These are phyloP conservation scores for Craterostigma plantagineum DNA, from an alignment of 257 asterid species.

Conservation along the genomic window DNA sequence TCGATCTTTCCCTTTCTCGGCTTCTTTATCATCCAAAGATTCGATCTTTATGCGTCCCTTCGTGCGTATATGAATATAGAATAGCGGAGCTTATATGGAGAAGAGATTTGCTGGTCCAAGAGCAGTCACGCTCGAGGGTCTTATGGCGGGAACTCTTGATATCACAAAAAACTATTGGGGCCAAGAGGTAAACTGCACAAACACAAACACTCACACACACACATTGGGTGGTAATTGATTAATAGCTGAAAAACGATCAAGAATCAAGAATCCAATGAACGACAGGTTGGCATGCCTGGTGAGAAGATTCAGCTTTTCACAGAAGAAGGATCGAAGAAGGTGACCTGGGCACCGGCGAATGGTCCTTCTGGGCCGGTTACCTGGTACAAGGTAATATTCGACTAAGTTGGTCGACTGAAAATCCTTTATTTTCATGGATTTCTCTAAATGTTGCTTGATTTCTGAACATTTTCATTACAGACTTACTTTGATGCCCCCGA, in stretches of 20 bases:
- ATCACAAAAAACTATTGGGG: conserved; percentile 56
- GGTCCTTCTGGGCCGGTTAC: conserved; percentile 38
- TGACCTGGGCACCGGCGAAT: conserved; percentile 25
- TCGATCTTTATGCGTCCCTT: background rate
- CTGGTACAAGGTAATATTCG: conserved; percentile 74
- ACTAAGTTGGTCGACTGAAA: background rate
- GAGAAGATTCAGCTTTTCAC: conserved; percentile 34
- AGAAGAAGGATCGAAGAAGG: conserved; percentile 47
- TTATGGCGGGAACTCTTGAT: conserved; percentile 84
- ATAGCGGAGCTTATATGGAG: conserved; percentile 97
- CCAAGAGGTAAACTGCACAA: conserved; percentile 30
- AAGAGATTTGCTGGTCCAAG: conserved; percentile 81
- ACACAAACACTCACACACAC: no score
- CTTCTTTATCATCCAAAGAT: background rate
- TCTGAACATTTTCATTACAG: conserved; percentile 12
- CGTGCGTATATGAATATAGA: conserved; percentile 19
- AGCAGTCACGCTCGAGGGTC: conserved; percentile 53
- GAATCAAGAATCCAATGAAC: background rate
- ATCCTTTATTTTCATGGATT: no score
- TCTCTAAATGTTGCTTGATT: no score
- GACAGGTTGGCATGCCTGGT: conserved; percentile 51
- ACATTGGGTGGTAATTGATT: no score
- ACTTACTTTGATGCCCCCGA: conserved; percentile 67
- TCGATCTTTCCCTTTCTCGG: background rate
- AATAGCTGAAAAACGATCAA: no score